Evolutionary conservation across 768 basidiomycete species (phyloP).

Genomic region (Aureoboletus auriporus): DNA sequence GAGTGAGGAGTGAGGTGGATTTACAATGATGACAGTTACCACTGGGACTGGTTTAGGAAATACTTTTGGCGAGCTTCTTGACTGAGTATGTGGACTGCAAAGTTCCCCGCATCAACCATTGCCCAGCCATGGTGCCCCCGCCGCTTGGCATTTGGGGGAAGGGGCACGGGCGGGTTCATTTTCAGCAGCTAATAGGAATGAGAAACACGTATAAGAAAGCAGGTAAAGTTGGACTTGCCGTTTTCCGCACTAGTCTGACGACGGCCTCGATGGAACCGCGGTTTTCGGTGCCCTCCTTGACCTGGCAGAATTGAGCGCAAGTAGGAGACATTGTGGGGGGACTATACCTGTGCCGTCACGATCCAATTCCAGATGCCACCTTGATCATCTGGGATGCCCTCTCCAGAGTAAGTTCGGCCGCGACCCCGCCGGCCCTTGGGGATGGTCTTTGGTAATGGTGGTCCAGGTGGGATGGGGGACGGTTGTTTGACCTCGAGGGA

Average conservation of each 20-base stretch:
- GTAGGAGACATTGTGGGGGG: not conserved
- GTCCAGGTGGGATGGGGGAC: slow-evolving; percentile 47
- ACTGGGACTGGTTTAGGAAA: slow-evolving; percentile 39
- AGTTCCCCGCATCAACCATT: slow-evolving; percentile 76
- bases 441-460: slow-evolving; percentile 50
- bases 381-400: slow-evolving; percentile 49
- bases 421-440: slow-evolving; percentile 63
- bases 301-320: slow-evolving; percentile 36
- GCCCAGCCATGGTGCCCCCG: slow-evolving; percentile 72
- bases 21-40: slow-evolving; percentile 17
- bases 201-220: slow-evolving; percentile 2
- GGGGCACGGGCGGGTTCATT: slow-evolving; percentile 50
- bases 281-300: slow-evolving; percentile 82
- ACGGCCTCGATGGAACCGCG: slow-evolving; percentile 76
- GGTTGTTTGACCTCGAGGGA: slow-evolving; percentile 54
- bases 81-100: slow-evolving; percentile 77
- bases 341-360: slow-evolving; percentile 62
- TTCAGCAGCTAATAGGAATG: slow-evolving; percentile 48
- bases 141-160: slow-evolving; percentile 63
- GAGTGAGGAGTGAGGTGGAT: no score
- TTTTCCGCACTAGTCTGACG: slow-evolving; percentile 64
- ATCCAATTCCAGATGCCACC: slow-evolving; percentile 76
- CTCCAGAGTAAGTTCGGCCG: slow-evolving; percentile 65
- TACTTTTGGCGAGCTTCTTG: slow-evolving; percentile 63
- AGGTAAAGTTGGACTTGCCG: slow-evolving; percentile 41